These are phyloP conservation scores for Taphrina populina DNA, from an alignment of 1,139 yeast species.

Conservation along the genomic window DNA sequence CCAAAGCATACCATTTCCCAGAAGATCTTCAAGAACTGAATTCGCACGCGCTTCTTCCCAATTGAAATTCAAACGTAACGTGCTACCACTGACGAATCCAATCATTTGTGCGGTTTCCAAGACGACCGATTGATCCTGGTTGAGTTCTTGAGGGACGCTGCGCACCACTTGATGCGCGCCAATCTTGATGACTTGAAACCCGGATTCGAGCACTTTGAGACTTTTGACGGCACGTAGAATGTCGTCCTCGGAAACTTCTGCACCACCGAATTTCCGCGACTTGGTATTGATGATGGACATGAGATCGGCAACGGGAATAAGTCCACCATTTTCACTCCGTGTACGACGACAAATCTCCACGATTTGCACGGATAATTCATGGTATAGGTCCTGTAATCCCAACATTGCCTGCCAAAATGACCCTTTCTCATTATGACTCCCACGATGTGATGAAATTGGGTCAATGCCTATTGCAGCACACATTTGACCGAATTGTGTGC, in stretches of 20 bases:
- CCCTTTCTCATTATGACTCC: constrained; percentile 47
- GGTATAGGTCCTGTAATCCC: constrained; percentile 57
- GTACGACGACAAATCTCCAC: constrained; percentile 74
- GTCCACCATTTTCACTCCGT: constrained; percentile 73
- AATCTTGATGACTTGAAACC: constrained; percentile 50
- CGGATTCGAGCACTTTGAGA: constrained; percentile 51
- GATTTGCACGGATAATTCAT: constrained; percentile 67
- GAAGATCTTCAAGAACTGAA: constrained; percentile 72
- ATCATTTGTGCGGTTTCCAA: constrained; percentile 68
- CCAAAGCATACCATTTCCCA: constrained; percentile 79
- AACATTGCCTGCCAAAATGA: constrained; percentile 42
- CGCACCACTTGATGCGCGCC: constrained; percentile 48
- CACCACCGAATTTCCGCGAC: constrained; percentile 43
- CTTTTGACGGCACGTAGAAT: constrained; percentile 53
- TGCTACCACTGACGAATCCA: constrained; percentile 61
- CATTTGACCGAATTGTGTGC: constrained; percentile 69
- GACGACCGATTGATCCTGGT: constrained; percentile 64
- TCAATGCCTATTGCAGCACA: constrained; percentile 81
- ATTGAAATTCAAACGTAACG: constrained; percentile 65
- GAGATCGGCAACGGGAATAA: constrained; percentile 65
- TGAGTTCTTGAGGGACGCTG: constrained; percentile 56
- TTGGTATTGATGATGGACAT: constrained; percentile 41
- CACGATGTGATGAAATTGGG: constrained; percentile 54
- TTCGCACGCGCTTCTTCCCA: constrained; percentile 69
- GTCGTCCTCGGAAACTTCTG: constrained; percentile 46